Conservation (phyloP, 2,329 filamentous ascomycete species). For the Blumeriella jaapii region DNA sequence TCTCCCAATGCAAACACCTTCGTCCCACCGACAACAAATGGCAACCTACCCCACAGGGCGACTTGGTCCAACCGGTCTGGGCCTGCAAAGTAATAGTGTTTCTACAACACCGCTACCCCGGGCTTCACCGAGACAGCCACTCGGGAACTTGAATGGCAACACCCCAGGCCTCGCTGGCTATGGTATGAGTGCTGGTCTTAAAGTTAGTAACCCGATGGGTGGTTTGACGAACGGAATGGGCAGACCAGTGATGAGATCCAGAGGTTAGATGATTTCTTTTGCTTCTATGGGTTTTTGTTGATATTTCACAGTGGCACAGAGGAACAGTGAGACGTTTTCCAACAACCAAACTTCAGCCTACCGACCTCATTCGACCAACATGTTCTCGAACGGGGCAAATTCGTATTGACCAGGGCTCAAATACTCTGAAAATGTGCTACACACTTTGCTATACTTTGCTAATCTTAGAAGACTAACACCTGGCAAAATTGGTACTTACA, state of each 20-base stretch:
- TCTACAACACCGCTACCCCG: conserved; percentile 15
- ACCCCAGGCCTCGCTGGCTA: conserved; percentile 20
- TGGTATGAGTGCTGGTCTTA: conserved; percentile 28
- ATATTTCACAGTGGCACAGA: conserved; percentile 18
- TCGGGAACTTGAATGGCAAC: conserved; percentile 16
- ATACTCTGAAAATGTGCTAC: conserved; percentile 6
- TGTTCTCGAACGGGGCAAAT: conserved; percentile 12
- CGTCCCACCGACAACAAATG: conserved; percentile 25
- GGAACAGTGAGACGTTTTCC: conserved; percentile 11
- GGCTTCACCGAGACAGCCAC: conserved; percentile 16
- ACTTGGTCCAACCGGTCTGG: conserved; percentile 12
- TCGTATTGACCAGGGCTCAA: conserved; percentile 10
- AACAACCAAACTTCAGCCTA: conserved; percentile 10
- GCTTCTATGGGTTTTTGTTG: neutral
- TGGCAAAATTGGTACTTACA: neutral
- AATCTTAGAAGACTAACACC: conserved; percentile 8
- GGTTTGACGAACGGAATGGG: conserved; percentile 5
- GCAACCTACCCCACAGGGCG: conserved; percentile 9
- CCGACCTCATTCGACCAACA: conserved; percentile 9
- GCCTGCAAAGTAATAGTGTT: conserved; percentile 11
- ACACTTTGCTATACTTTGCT: conserved; percentile 10
- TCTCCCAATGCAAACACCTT: conserved; percentile 22
- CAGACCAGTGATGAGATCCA: conserved; percentile 17
- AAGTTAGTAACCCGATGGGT: conserved; percentile 24
- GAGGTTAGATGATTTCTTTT: conserved; percentile 15